A percentile compares a stretch with the other conserved stretches of the same genome.
These are phyloP conservation scores for Lentinula sp. DNA, from an alignment of 768 basidiomycete genomes.

Conservation along the genomic window DNA sequence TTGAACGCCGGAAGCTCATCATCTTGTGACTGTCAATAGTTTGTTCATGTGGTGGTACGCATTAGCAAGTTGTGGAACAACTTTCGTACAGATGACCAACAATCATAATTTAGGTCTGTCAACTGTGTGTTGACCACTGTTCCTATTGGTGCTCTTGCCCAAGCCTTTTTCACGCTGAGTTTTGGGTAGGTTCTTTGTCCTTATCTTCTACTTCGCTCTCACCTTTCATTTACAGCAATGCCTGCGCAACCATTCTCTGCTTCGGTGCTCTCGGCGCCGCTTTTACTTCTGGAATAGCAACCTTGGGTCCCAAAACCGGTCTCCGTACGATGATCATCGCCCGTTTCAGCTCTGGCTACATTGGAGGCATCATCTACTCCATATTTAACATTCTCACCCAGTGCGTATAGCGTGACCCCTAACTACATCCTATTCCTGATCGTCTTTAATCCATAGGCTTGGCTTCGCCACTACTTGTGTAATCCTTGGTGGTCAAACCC, in stretches of 20 bases:
- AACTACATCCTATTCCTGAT: neutral
- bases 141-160: constrained; percentile 38
- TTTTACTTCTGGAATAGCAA: constrained; percentile 44
- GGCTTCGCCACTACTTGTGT: constrained; percentile 43
- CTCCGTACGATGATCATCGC: constrained; percentile 49
- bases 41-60: constrained; percentile 43
- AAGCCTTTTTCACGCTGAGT: constrained; percentile 42
- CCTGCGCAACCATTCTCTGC: constrained; percentile 37
- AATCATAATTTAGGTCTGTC: constrained; percentile 29
- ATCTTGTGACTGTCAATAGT: constrained; percentile 14
- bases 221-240: constrained; percentile 23
- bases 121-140: constrained; percentile 43
- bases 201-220: neutral
- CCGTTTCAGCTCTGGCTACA: constrained; percentile 42
- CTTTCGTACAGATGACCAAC: neutral
- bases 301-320: constrained; percentile 46
- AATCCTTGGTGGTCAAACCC: constrained; percentile 49
- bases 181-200: constrained; percentile 26
- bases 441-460: constrained; percentile 19
- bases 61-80: constrained; percentile 24
- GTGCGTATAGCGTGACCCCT: constrained; percentile 11
- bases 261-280: constrained; percentile 38
- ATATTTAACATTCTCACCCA: constrained; percentile 50
- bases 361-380: constrained; percentile 43
- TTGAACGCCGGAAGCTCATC: constrained; percentile 5